Conservation (phyloP, 2,329 filamentous ascomycete genomes). For the Neonectria neomacrospora region DNA sequence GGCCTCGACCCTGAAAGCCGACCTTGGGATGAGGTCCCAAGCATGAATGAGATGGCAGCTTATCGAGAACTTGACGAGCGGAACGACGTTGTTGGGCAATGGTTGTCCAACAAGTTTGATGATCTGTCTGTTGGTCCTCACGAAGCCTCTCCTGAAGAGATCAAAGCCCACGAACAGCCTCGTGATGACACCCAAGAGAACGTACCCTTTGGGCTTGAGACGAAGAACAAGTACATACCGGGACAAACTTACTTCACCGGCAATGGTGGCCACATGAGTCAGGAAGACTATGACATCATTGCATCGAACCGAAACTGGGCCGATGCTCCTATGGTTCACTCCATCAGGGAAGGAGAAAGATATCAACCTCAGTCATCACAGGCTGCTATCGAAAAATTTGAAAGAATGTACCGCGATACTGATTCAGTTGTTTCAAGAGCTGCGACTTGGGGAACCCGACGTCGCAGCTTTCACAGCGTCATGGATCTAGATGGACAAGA, state of each 20-base stretch:
- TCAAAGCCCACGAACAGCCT: slow-evolving; percentile 37
- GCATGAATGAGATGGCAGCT: slow-evolving; percentile 60
- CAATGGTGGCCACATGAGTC: slow-evolving; percentile 56
- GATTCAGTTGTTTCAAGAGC: slow-evolving; percentile 70
- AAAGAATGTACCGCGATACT: slow-evolving; percentile 64
- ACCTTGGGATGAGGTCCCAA: slow-evolving; percentile 56
- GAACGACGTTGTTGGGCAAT: slow-evolving; percentile 62
- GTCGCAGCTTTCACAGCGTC: slow-evolving; percentile 70
- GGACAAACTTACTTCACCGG: slow-evolving; percentile 63
- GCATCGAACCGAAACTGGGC: slow-evolving; percentile 60
- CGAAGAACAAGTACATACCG: slow-evolving; percentile 61
- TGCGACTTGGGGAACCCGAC: slow-evolving; percentile 77
- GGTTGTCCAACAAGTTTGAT: slow-evolving; percentile 56
- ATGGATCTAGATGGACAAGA: slow-evolving; percentile 66
- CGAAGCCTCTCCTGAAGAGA: slow-evolving; percentile 39
- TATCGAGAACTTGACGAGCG: slow-evolving; percentile 56
- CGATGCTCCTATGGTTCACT: slow-evolving; percentile 58
- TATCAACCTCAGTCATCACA: slow-evolving; percentile 63
- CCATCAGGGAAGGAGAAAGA: slow-evolving; percentile 52
- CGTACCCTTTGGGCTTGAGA: slow-evolving; percentile 59
- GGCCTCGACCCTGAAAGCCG: slow-evolving; percentile 62
- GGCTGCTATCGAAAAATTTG: slow-evolving; percentile 64
- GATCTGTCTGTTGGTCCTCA: slow-evolving; percentile 41
- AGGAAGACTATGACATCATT: slow-evolving; percentile 62
- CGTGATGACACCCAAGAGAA: slow-evolving; percentile 50